These are phyloP conservation scores for Hysterangium stoloniferum DNA, from an alignment of 768 basidiomycete species.

Conservation along the genomic window DNA sequence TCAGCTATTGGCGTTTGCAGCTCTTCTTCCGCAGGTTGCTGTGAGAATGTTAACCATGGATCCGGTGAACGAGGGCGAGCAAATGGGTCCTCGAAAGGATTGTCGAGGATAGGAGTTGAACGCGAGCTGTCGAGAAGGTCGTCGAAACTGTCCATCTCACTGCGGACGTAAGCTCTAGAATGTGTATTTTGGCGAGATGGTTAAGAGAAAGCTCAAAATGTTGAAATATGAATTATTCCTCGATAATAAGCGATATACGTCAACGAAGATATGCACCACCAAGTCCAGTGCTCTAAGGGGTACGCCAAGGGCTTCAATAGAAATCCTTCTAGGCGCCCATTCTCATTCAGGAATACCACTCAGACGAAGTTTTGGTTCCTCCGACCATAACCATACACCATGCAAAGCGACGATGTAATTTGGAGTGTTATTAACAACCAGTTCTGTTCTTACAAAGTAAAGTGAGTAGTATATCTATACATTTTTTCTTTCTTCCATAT, in stretches of 20 bases:
- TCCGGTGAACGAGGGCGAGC: conserved; percentile 61
- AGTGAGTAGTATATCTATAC: conserved; percentile 46
- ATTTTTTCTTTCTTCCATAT: neutral
- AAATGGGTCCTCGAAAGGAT: conserved; percentile 72
- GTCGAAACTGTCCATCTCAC: conserved; percentile 41
- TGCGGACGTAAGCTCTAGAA: neutral
- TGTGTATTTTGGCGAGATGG: too few relatives aligned
- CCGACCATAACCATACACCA: too few relatives aligned
- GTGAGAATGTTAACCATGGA: conserved; percentile 57
- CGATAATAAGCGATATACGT: too few relatives aligned
- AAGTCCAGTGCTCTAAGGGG: too few relatives aligned
- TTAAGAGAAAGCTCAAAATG: too few relatives aligned
- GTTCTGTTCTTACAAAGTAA: conserved; percentile 99
- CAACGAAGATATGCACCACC: too few relatives aligned
- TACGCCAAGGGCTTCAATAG: too few relatives aligned
- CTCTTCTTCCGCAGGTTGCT: conserved; percentile 27
- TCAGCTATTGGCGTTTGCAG: conserved; percentile 12
- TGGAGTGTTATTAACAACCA: conserved; percentile 93
- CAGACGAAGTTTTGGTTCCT: too few relatives aligned
- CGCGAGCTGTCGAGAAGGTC: conserved; percentile 61
- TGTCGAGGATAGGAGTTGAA: conserved; percentile 50
- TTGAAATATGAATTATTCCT: too few relatives aligned
- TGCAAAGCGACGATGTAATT: conserved; percentile 97
- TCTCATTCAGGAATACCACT: too few relatives aligned
- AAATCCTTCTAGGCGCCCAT: too few relatives aligned